Evolutionary conservation across 2,329 filamentous ascomycete species (phyloP).

Genomic region (Pseudocercospora fijiensis): DNA sequence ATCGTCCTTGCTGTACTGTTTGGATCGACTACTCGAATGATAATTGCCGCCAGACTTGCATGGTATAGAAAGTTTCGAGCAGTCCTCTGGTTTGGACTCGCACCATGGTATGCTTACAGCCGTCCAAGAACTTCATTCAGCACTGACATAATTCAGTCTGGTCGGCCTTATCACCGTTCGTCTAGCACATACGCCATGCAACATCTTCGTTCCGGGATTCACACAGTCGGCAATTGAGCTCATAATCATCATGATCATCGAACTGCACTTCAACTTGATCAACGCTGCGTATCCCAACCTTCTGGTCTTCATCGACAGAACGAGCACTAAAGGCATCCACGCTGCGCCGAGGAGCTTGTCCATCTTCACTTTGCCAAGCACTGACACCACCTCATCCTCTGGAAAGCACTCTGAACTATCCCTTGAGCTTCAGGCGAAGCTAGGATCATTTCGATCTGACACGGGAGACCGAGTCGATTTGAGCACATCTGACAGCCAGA

Average conservation of each 20-base stretch:
- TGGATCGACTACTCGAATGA: slow-evolving; percentile 7
- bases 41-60: background rate
- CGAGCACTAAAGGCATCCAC: slow-evolving; percentile 9
- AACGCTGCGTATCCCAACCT: slow-evolving; percentile 9
- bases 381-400: background rate
- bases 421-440: background rate
- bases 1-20: slow-evolving; percentile 3
- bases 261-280: slow-evolving; percentile 11
- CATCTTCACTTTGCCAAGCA: background rate
- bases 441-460: background rate
- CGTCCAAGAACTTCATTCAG: background rate
- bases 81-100: slow-evolving; percentile 2
- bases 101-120: background rate
- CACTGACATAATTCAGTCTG: background rate
- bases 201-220: background rate
- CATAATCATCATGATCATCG: slow-evolving; percentile 5
- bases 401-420: background rate
- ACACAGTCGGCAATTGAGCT: background rate
- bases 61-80: slow-evolving; percentile 9
- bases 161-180: slow-evolving; percentile 1
- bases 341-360: background rate
- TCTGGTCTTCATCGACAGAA: slow-evolving; percentile 6
- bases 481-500: background rate
- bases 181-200: background rate
- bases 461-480: background rate